Percentiles rank a stretch among this genome's conserved stretches.
phyloP scores from a whole-genome alignment of 2,329 filamentous ascomycete species.

The Fusarium nodosum region DNA sequence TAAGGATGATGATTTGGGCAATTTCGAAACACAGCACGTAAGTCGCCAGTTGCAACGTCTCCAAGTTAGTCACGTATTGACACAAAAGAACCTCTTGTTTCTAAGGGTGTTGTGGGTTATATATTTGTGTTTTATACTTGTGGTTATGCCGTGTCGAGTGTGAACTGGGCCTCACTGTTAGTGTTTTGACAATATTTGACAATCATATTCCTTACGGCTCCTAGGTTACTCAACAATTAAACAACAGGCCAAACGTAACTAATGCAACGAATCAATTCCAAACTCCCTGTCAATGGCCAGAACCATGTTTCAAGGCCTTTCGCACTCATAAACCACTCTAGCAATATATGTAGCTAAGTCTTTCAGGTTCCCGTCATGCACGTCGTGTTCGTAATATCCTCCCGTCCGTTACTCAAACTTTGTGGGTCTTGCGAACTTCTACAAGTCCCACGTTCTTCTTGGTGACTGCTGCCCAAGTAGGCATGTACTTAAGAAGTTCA shows the following conservation, averaged over 20 bases:
- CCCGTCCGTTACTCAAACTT: slow-evolving; percentile 15
- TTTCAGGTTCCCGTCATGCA: background rate
- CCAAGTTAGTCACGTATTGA: background rate
- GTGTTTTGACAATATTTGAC: slow-evolving; percentile 1
- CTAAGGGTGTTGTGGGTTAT: background rate
- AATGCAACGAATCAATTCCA: slow-evolving; percentile 24
- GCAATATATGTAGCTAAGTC: slow-evolving; percentile 12
- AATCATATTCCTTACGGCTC: slow-evolving; percentile 13
- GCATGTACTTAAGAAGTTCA: slow-evolving; percentile 81
- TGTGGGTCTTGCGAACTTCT: slow-evolving; percentile 78
- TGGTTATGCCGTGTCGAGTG: background rate
- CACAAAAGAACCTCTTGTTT: background rate
- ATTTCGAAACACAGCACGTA: background rate
- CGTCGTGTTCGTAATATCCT: background rate
- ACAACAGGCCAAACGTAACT: slow-evolving; percentile 20
- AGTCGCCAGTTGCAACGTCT: background rate
- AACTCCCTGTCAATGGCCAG: slow-evolving; percentile 34
- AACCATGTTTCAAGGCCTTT: slow-evolving; percentile 12
- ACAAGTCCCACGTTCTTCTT: slow-evolving; percentile 85
- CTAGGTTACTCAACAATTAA: slow-evolving; percentile 34
- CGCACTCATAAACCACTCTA: slow-evolving; percentile 22
- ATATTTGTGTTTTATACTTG: background rate
- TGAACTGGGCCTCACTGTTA: background rate
- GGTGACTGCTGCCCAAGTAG: slow-evolving; percentile 82
- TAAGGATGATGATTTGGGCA: background rate